Percentiles rank a stretch among this genome's conserved stretches.
Evolutionary conservation across 352 stramenopile species (phyloP).

Genomic region (Aphanomyces astaci): DNA sequence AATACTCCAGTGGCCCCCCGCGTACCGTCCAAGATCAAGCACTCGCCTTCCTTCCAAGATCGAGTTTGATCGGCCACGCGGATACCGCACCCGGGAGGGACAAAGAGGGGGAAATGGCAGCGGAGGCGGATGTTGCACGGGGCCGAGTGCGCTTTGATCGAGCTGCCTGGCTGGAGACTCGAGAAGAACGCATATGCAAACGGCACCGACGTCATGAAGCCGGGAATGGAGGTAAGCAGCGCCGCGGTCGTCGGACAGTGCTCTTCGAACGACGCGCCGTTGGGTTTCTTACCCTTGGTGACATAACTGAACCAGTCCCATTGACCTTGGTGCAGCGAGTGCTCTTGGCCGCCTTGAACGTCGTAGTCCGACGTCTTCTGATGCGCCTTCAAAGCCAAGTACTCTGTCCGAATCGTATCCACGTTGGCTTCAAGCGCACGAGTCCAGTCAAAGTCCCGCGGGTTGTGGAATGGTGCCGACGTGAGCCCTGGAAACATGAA

Average conservation of each 20-base stretch:
- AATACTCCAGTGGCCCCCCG: neutral
- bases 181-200: conserved; percentile 97
- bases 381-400: conserved; percentile 37
- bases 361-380: conserved; percentile 40
- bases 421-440: conserved; percentile 47
- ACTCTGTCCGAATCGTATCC: conserved; percentile 55
- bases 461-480: conserved; percentile 52
- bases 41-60: conserved; percentile 70
- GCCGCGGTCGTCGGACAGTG: conserved; percentile 58
- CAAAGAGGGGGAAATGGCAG: conserved; percentile 91
- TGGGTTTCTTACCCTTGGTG: conserved; percentile 43
- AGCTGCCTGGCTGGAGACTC: conserved; percentile 82
- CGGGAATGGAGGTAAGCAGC: conserved; percentile 66
- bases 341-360: conserved; percentile 57
- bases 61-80: conserved; percentile 82
- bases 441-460: conserved; percentile 48
- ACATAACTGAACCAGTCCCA: conserved; percentile 94
- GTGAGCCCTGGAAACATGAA: conserved; percentile 73
- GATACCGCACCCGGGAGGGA: conserved; percentile 86
- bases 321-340: conserved; percentile 65
- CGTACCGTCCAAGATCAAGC: conserved; percentile 79
- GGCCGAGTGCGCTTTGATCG: conserved; percentile 88
- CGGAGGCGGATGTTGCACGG: conserved; percentile 94
- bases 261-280: conserved; percentile 50
- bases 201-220: conserved; percentile 82